Evolutionary conservation across 2,329 filamentous ascomycete species (phyloP).

Genomic region (Cordyceps farinosa): DNA sequence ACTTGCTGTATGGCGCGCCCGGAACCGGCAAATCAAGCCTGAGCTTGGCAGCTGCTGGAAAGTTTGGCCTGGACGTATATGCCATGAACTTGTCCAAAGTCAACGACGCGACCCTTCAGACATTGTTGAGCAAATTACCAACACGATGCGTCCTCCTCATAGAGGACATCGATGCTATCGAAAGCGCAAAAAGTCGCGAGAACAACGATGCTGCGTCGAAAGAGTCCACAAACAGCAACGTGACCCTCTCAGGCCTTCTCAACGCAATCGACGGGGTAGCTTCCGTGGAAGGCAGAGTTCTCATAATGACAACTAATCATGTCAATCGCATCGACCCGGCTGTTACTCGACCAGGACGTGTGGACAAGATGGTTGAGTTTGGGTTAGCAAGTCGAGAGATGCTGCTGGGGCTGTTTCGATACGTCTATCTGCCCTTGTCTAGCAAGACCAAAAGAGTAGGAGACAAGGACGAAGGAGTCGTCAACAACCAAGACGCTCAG

Average conservation of each 20-base stretch:
- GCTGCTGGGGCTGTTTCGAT: constrained; percentile 11
- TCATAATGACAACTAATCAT: constrained; percentile 72
- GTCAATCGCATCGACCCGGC: constrained; percentile 62
- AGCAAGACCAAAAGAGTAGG: neutral
- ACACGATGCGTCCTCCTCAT: constrained; percentile 36
- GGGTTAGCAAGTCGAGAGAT: constrained; percentile 15
- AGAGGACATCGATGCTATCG: constrained; percentile 37
- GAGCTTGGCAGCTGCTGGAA: constrained; percentile 33
- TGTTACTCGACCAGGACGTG: constrained; percentile 61
- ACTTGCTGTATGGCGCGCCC: constrained; percentile 38
- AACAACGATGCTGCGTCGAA: neutral
- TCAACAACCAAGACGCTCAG: neutral
- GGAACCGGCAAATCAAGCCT: constrained; percentile 40
- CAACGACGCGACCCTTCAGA: constrained; percentile 29
- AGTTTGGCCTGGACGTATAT: constrained; percentile 36
- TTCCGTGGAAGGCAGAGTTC: constrained; percentile 64
- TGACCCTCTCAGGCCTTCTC: constrained; percentile 61
- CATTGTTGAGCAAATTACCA: constrained; percentile 30
- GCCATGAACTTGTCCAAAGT: constrained; percentile 32
- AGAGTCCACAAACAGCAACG: neutral
- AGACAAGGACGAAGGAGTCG: neutral
- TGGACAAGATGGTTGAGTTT: constrained; percentile 44
- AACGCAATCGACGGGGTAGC: constrained; percentile 70
- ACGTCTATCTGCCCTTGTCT: constrained; percentile 4
- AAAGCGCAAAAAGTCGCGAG: neutral